Evolutionary conservation across 1,284 basidiomycete genomes (phyloP).

Genomic region (Fomitiporia mediterranea): DNA sequence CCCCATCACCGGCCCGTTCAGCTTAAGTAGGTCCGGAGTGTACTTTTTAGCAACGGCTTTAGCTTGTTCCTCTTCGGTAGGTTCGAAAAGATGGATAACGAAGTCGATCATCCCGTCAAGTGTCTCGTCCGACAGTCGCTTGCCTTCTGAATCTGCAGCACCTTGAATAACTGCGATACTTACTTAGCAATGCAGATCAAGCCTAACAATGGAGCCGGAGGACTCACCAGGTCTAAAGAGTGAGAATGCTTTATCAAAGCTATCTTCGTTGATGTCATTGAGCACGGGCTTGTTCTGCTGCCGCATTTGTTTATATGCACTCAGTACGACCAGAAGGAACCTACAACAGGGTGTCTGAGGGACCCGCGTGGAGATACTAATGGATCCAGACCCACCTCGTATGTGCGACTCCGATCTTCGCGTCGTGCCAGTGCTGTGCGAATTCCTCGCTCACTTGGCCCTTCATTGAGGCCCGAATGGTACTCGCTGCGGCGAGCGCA

Average conservation of each 20-base stretch:
- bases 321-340: slow-evolving; percentile 62
- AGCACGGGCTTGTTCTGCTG: slow-evolving; percentile 48
- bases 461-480: slow-evolving; percentile 53
- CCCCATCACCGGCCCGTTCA: not conserved
- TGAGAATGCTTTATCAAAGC: slow-evolving; percentile 55
- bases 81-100: slow-evolving; percentile 36
- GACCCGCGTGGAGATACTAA: too few relatives aligned
- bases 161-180: slow-evolving; percentile 63
- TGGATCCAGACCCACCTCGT: slow-evolving; percentile 50
- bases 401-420: too few relatives aligned
- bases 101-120: slow-evolving; percentile 48
- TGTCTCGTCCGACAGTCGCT: slow-evolving; percentile 57
- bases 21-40: slow-evolving; percentile 1
- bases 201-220: not conserved
- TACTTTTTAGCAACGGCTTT: slow-evolving; percentile 31
- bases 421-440: slow-evolving; percentile 51
- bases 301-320: slow-evolving; percentile 59
- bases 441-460: slow-evolving; percentile 49
- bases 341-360: too few relatives aligned
- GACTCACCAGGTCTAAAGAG: slow-evolving; percentile 53
- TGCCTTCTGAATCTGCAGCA: slow-evolving; percentile 47
- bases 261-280: slow-evolving; percentile 51
- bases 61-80: slow-evolving; percentile 33
- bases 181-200: not conserved
- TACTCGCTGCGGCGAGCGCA: slow-evolving; percentile 49